These are phyloP conservation scores for Colletotrichum sp. DNA, from an alignment of 2,329 filamentous ascomycete genomes.

Conservation along the genomic window DNA sequence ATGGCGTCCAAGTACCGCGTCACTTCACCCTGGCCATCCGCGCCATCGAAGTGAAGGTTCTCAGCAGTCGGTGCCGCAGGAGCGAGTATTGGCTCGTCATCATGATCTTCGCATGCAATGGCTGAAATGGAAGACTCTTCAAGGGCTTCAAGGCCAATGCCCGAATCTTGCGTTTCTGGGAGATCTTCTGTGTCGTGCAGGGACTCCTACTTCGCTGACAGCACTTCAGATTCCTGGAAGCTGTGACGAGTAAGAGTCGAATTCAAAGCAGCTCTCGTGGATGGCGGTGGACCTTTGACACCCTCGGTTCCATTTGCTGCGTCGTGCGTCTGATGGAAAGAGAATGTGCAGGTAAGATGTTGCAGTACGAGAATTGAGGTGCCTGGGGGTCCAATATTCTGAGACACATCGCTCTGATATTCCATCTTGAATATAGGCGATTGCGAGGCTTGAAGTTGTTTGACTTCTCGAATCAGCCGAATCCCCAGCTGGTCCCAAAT, in stretches of 20 bases:
- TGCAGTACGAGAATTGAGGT: conserved; percentile 30
- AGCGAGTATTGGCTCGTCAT: not conserved
- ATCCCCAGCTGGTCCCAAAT: conserved; percentile 17
- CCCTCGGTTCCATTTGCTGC: not conserved
- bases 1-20: not conserved
- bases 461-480: not conserved
- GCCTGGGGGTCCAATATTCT: conserved; percentile 30
- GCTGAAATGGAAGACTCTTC: not conserved
- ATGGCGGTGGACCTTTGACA: not conserved
- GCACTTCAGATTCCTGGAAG: not conserved
- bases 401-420: conserved; percentile 37
- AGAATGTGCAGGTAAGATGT: conserved; percentile 7
- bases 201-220: not conserved
- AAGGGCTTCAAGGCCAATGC: not conserved
- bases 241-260: not conserved
- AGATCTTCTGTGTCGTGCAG: not conserved
- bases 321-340: not conserved
- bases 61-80: not conserved
- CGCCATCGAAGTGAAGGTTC: not conserved
- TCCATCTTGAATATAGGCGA: conserved; percentile 37
- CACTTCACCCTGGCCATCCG: not conserved
- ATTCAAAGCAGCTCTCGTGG: not conserved
- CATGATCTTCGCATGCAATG: not conserved
- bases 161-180: conserved; percentile 2
- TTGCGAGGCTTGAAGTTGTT: not conserved